Conservation (phyloP, 2,329 filamentous ascomycete genomes). For the Colletotrichum tropicale region DNA sequence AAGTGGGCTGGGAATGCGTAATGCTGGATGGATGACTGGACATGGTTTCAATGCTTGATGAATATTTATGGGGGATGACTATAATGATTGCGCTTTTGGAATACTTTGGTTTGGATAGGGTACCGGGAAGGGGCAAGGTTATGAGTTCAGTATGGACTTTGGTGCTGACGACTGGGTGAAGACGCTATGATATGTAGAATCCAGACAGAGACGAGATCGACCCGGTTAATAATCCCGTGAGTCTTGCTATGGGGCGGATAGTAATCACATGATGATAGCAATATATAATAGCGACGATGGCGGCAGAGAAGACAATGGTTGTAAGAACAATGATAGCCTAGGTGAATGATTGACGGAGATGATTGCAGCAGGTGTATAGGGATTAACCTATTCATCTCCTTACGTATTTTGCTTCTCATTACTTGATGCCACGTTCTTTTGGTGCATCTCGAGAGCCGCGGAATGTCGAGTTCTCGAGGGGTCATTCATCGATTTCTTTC, state of each 20-base stretch:
- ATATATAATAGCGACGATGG: not conserved
- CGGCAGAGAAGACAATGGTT: not conserved
- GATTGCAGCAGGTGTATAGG: not conserved
- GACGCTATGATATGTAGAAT: not conserved
- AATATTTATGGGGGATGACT: not conserved
- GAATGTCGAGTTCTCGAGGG: not conserved
- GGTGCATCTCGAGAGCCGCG: not conserved
- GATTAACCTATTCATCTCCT: accelerated
- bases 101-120: not conserved
- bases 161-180: not conserved
- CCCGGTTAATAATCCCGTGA: accelerated
- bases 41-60: not conserved
- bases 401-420: accelerated
- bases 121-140: not conserved
- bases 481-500: accelerated
- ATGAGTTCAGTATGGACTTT: not conserved
- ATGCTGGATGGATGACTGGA: not conserved
- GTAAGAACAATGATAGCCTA: not conserved
- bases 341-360: not conserved
- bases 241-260: not conserved
- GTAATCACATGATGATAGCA: accelerated
- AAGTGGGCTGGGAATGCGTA: constrained; percentile 2
- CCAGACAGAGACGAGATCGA: not conserved
- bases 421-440: not conserved
- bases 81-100: not conserved